Evolutionary conservation across 2,329 filamentous ascomycete species (phyloP).

Genomic region (Fusarium temperatum): DNA sequence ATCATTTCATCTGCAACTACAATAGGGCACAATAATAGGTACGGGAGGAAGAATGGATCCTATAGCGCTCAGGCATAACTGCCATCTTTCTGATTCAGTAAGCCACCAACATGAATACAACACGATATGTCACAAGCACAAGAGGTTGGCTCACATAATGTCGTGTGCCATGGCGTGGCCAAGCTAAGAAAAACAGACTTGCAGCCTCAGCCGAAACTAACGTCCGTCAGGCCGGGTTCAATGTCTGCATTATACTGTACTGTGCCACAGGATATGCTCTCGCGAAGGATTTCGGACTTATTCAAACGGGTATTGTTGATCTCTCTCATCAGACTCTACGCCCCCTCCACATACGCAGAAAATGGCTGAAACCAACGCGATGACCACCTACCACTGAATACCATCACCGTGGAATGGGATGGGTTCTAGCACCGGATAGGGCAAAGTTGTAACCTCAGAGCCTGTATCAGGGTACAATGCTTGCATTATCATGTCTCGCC

Average conservation of each 20-base stretch:
- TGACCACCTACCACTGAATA: slow-evolving; percentile 22
- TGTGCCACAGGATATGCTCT: background rate
- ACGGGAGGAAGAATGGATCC: slow-evolving; percentile 9
- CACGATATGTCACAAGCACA: slow-evolving; percentile 12
- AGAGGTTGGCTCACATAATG: background rate
- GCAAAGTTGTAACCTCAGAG: slow-evolving; percentile 1
- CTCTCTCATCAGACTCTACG: background rate
- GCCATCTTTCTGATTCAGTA: background rate
- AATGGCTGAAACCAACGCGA: slow-evolving; percentile 27
- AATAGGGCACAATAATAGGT: slow-evolving; percentile 13
- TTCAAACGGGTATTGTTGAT: background rate
- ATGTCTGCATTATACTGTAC: background rate
- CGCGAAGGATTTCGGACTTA: slow-evolving; percentile 7
- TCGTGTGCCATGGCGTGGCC: slow-evolving; percentile 7
- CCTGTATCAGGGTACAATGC: background rate
- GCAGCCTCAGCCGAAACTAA: slow-evolving; percentile 14
- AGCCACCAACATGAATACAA: slow-evolving; percentile 11
- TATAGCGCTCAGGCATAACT: background rate
- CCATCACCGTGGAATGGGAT: slow-evolving; percentile 37
- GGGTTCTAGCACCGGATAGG: slow-evolving; percentile 31
- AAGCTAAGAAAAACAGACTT: background rate
- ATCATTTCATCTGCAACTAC: slow-evolving; percentile 32
- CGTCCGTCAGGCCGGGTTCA: background rate
- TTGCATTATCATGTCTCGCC: background rate
- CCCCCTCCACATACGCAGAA: slow-evolving; percentile 13